Evolutionary conservation across 108 stramenopile species (phyloP), one percentile per base, ranked within the genome.

Genomic region (Aurantiochytrium sp.): DNA sequence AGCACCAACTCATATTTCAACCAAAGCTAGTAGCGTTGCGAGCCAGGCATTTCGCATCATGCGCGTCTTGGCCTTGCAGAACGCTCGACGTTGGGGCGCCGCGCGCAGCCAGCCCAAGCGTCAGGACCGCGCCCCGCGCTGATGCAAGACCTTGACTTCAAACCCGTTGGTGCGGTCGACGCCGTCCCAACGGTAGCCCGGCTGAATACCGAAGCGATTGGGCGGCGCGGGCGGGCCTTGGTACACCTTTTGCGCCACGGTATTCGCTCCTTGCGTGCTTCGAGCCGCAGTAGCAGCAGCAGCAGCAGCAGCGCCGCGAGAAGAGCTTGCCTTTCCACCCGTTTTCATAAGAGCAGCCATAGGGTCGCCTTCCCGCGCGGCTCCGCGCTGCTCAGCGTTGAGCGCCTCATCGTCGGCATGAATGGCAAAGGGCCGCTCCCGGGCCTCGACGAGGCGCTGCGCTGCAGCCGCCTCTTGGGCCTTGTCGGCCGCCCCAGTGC

Each of bases 151-250:
- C 87, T 92, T 92, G 68, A 95, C 94, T 88, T 99, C 98, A 88
- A 96, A 99, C 10, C 96, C 96, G 92, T 97, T 99, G 15, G 97
- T 95, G 37, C 98, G 92, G 90, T 97, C 97, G 36, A 96, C 93
- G 17, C 97, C 98, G 92, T 99, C 98, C 98, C 98, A 99, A 4
- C 98, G 93, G 90, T 98, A 98, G 37, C 98, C 98, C 3, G 98
- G 98, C 4, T 93, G 93, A 50, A 99, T 96, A 19, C 93, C 93
- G 89, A 95, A 97, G 39, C 98, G 95, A 89, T 98, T 98, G 1
- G 97, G 95, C 89, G 95, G 96, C 19, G 97, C 95, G 30, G 92
- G 89, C 19, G 98, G 97, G 21, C 98, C 98, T 90, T 96, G 96
- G 93, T 99, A 99, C 19, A 19, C 21, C 10, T 65, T 2, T 65